Evolutionary conservation across 495 filamentous ascomycete genomes (phyloP), one percentile per base, ranked within the genome.

Genomic region (Evernia prunastri): DNA sequence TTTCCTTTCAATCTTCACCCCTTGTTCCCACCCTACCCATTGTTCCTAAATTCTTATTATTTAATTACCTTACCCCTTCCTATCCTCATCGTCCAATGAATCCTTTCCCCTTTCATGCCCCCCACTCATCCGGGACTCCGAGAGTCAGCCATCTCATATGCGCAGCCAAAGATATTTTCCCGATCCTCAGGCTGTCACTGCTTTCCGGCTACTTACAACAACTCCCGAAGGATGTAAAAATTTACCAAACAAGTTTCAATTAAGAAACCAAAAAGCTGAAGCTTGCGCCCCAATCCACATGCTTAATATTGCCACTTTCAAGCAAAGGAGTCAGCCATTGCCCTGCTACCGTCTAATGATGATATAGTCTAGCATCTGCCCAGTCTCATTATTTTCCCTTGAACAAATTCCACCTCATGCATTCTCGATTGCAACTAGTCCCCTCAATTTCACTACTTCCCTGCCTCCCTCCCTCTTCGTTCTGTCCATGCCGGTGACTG

Each of bases 281-380:
- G 20, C 35, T 59, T 25, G 56, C 56, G 56, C 18, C 35, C 56
- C 56, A 59, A 59, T 59, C 56, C 36, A 37, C 35, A 15, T 25
- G 25, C 39, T 42, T 10, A 40, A 40, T 17, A 59, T 39, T 6
- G 39, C 56, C 39, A 39, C 29, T 37, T 59, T 6, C 27, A 39
- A n/a, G n/a, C 11, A 20, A 6, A 37, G 29, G 39, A 59, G 39
- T 42, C 56, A 40, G 36, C 56, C 35, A 17, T 42, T 42, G 56
- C 35, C 20, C 17, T 59, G 20, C 35, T 27, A 29, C 56, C 56
- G 56, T 58, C 18, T 58, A 39, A 36, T 39, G 56, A 58, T 40
- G 37, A 58, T 58, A 59, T 59, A 59, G 35, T 59, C 35, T 59
- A 59, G 56, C 56, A 59, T 59, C 27, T 59, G 35, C 56, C 56